phyloP scores from a whole-genome alignment of 148 eudicot genomes.

The Vaccinium corymbosum region DNA sequence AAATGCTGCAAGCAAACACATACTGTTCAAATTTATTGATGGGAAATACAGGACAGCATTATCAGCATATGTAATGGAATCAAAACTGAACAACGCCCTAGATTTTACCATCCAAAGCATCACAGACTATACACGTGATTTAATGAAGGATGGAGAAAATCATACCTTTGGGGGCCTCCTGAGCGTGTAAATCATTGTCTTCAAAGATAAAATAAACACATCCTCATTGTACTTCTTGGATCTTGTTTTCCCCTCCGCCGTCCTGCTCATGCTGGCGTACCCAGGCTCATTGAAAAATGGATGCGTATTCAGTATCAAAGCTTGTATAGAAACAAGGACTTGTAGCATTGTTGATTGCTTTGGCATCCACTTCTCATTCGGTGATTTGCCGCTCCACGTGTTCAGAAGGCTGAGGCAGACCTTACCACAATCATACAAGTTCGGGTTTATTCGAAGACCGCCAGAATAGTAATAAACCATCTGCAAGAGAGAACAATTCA shows the following conservation, averaged over 20 bases:
- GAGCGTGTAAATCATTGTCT: conserved; percentile 66
- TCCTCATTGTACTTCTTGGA: conserved; percentile 58
- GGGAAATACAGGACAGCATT: not conserved
- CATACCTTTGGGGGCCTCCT: conserved; percentile 76
- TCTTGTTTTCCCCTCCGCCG: conserved; percentile 35
- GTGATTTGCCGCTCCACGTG: conserved; percentile 65
- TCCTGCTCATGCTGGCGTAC: conserved; percentile 29
- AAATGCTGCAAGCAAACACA: conserved; percentile 55
- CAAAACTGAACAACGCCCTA: not conserved
- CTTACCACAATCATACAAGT: conserved; percentile 77
- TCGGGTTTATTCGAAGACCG: conserved; percentile 82
- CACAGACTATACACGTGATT: not conserved
- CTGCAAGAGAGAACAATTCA: conserved; percentile 31
- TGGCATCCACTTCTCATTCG: conserved; percentile 71
- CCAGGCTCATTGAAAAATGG: conserved; percentile 94
- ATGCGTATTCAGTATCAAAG: conserved; percentile 60
- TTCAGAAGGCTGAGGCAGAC: conserved; percentile 89
- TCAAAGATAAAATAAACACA: conserved; percentile 50
- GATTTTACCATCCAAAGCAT: not conserved
- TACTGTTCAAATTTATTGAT: no score
- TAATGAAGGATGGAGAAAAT: not conserved
- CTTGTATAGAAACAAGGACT: conserved; percentile 90
- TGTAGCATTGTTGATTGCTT: conserved; percentile 79
- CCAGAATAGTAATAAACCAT: conserved; percentile 71
- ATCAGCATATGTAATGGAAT: not conserved